These are phyloP conservation scores for Alternaria angustiovoidea DNA, from an alignment of 2,329 filamentous ascomycete species.

Conservation along the genomic window DNA sequence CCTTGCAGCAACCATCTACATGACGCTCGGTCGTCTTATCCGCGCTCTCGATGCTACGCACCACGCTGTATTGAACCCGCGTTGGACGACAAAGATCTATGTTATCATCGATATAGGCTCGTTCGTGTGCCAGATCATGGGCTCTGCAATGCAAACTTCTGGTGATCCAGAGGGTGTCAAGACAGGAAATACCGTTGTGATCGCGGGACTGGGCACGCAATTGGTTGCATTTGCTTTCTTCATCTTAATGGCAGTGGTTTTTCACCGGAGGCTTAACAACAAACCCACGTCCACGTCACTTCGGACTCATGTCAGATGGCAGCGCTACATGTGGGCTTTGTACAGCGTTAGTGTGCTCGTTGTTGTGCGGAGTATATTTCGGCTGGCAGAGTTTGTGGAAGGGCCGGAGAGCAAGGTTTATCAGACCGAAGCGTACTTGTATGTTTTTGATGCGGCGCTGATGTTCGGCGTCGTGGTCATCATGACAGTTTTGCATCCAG, in stretches of 20 bases:
- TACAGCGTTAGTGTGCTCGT: constrained; percentile 24
- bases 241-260: constrained; percentile 17
- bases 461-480: constrained; percentile 19
- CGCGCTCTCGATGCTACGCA: constrained; percentile 49
- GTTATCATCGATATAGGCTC: constrained; percentile 31
- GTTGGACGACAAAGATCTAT: constrained; percentile 38
- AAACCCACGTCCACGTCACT: constrained; percentile 12
- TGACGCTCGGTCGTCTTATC: constrained; percentile 58
- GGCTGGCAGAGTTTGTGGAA: constrained; percentile 25
- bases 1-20: constrained; percentile 61
- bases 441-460: constrained; percentile 27
- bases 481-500: constrained; percentile 23
- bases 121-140: constrained; percentile 31
- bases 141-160: constrained; percentile 27
- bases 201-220: constrained; percentile 25
- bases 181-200: constrained; percentile 12
- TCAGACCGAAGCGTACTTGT: constrained; percentile 24
- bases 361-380: constrained; percentile 23
- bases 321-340: constrained; percentile 14
- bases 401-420: constrained; percentile 13
- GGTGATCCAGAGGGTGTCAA: constrained; percentile 14
- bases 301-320: constrained; percentile 16
- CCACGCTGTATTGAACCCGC: constrained; percentile 48
- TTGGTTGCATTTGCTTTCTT: constrained; percentile 24
- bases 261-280: constrained; percentile 21